Evolutionary conservation across 2,329 filamentous ascomycete genomes (phyloP).

Genomic region (Neonectria sp.): DNA sequence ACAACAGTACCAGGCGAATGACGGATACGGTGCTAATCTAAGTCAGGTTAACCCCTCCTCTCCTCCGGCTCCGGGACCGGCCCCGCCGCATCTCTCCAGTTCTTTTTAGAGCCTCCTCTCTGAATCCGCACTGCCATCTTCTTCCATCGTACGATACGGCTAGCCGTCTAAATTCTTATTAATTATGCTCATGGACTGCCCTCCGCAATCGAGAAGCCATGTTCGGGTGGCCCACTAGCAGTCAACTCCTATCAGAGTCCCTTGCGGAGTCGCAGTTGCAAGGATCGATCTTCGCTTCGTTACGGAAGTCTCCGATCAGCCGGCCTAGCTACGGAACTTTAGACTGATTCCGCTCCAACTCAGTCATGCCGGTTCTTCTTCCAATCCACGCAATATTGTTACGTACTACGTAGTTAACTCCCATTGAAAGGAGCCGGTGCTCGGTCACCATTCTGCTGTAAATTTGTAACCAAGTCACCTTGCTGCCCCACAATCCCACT

Average conservation of each 20-base stretch:
- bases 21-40: background rate
- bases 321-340: background rate
- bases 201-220: background rate
- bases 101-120: background rate
- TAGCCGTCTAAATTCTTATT: background rate
- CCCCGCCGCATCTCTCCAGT: background rate
- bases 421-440: background rate
- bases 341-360: background rate
- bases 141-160: slow-evolving; percentile 4
- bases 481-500: too few relatives aligned
- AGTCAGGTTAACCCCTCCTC: background rate
- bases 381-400: background rate
- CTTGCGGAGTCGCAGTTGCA: slow-evolving; percentile 3
- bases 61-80: slow-evolving; percentile 8
- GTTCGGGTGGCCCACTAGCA: background rate
- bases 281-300: background rate
- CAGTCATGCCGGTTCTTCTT: background rate
- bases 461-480: background rate
- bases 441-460: background rate
- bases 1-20: background rate
- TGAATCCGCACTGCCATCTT: background rate
- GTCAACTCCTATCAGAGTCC: background rate
- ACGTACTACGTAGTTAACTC: background rate
- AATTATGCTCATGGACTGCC: background rate
- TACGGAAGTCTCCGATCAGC: slow-evolving; percentile 1